Evolutionary conservation across 1,284 basidiomycete genomes (phyloP).

Genomic region (Trametes sp.): DNA sequence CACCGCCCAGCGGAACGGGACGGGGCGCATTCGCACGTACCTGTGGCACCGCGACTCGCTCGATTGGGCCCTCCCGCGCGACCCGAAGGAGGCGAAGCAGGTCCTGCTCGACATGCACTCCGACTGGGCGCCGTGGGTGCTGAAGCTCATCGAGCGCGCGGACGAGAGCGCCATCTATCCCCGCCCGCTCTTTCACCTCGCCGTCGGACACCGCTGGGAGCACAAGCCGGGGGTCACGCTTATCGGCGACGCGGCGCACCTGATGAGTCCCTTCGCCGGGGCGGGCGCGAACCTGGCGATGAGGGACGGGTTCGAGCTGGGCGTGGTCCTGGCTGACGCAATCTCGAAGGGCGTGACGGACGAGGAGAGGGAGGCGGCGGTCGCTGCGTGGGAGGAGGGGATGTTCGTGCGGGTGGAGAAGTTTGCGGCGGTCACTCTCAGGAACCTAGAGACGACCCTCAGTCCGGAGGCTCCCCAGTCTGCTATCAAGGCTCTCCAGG

Average conservation of each 20-base stretch:
- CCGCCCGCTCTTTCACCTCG: neutral
- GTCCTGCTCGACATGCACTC: neutral
- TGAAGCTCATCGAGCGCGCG: neutral
- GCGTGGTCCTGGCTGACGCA: neutral
- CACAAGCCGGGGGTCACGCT: constrained; percentile 18
- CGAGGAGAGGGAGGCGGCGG: neutral
- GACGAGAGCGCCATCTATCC: neutral
- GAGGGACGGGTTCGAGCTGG: constrained; percentile 30
- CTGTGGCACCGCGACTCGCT: neutral
- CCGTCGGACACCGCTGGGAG: neutral
- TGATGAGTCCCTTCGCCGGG: constrained; percentile 53
- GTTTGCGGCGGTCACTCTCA: neutral
- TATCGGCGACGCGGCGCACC: too few species aligned
- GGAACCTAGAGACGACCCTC: too few species aligned
- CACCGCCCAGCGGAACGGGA: neutral
- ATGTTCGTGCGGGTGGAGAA: neutral
- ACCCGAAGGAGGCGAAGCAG: neutral
- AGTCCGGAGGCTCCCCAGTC: too few species aligned
- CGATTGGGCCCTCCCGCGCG: neutral
- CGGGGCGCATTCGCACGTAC: neutral
- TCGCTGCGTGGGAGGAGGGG: neutral
- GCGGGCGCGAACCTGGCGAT: constrained; percentile 45
- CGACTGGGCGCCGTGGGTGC: neutral
- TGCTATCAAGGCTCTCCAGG: too few species aligned
- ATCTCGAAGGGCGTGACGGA: neutral